Percentiles rank a stretch among this genome's conserved stretches.
Conservation (phyloP, 306 rosid species). For the Trifolium fragiferum region DNA sequence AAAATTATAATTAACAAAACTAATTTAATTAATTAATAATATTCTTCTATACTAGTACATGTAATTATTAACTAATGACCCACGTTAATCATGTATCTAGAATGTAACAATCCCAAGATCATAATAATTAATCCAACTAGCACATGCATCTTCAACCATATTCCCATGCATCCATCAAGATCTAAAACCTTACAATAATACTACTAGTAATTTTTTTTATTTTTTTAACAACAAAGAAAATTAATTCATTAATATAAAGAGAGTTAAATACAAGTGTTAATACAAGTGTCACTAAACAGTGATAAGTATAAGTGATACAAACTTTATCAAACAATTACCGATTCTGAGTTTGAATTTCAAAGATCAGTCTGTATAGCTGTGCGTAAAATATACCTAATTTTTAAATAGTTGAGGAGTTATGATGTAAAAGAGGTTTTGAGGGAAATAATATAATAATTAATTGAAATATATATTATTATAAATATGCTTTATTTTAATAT, state of each 20-base stretch:
- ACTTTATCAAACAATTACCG: neutral
- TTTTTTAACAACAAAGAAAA: neutral
- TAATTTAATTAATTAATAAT: too few species aligned
- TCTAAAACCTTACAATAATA: constrained; percentile 32
- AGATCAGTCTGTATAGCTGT: too few species aligned
- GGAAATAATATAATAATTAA: too few species aligned
- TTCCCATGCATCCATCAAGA: constrained; percentile 39
- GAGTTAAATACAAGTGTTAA: too few species aligned
- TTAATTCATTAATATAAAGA: too few species aligned
- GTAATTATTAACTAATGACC: neutral
- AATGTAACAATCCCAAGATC: constrained; percentile 43
- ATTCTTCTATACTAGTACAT: too few species aligned
- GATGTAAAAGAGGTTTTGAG: too few species aligned
- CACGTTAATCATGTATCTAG: constrained; percentile 24
- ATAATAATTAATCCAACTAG: constrained; percentile 16
- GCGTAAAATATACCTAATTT: neutral
- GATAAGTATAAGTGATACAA: too few species aligned
- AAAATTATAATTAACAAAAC: neutral
- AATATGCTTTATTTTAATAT: too few species aligned
- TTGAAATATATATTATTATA: too few species aligned
- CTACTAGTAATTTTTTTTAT: neutral
- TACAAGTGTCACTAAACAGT: too few species aligned
- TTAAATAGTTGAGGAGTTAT: too few species aligned
- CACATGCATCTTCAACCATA: constrained; percentile 32
- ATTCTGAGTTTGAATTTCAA: neutral